These are phyloP conservation scores for Wickerhamiella galacta DNA, from an alignment of 805 yeast species.

Conservation along the genomic window DNA sequence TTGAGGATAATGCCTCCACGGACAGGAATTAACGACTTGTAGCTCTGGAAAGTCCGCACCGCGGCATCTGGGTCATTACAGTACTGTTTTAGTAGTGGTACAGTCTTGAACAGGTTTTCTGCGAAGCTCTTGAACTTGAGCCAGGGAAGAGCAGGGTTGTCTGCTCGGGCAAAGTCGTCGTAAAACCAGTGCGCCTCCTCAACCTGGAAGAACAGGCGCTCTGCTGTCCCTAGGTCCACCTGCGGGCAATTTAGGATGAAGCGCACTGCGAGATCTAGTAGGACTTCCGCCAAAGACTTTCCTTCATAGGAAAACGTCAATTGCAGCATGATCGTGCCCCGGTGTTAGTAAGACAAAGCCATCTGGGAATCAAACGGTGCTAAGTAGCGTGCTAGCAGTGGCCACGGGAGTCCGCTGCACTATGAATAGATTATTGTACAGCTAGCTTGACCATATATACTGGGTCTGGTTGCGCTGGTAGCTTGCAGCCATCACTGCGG, in stretches of 20 bases:
- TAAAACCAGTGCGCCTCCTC: constrained; percentile 99
- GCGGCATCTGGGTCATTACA: constrained; percentile 35
- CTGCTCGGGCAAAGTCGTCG: constrained; percentile 58
- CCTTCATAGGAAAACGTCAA: constrained; percentile 6
- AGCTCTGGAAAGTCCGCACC: constrained; percentile 57
- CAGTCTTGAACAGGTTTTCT: constrained; percentile 60
- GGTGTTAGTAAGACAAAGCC: no score
- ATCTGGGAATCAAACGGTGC: no score
- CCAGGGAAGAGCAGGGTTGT: constrained; percentile 60
- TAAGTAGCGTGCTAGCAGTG: no score
- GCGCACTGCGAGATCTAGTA: constrained; percentile 60
- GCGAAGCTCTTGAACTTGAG: constrained; percentile 67
- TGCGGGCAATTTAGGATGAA: constrained; percentile 83
- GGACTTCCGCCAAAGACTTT: constrained; percentile 14
- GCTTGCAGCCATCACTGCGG: no score
- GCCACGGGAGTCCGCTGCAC: no score
- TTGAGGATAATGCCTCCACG: constrained; percentile 88
- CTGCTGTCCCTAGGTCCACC: constrained; percentile 71
- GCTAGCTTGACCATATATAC: no score
- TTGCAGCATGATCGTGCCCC: background rate
- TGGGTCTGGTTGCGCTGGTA: no score
- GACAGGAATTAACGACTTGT: constrained; percentile 84
- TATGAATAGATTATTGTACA: no score
- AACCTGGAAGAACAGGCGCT: constrained; percentile 74
- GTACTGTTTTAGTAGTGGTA: constrained; percentile 28